Base-by-base conservation (phyloP, 345 rosid species). In the Hibiscus tridactylites region DNA sequence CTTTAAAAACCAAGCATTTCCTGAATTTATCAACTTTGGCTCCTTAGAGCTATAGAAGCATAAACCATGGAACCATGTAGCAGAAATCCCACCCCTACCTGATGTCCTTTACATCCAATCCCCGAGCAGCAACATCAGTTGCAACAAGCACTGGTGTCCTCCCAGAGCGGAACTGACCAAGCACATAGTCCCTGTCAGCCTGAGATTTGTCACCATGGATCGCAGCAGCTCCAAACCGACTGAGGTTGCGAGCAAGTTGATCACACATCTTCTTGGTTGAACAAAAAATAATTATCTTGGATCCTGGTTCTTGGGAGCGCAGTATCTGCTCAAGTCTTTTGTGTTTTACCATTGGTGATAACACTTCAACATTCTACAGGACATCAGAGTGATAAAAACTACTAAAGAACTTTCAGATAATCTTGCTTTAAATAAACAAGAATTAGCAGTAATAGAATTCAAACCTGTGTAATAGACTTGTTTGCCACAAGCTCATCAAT, bases 401-500 rank as follows among this genome's bases (percentile, higher is more conserved):
- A 15, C 13, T 3, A 72, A 24, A 65, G 24, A 61, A 59, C 16
- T n/a, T 12, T 13, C 68, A 65, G 37, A 26, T 24, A 65, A 65
- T 8, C 39, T 49, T n/a, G 19, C 8, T 66, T 15, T 0, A 21
- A 71, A 13, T 61, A 46, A 65, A 73, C 17, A 16, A 67, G 49
- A 53, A 31, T 9, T 1, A 15, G 21, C 21, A 26, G 24, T 28
- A 47, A 56, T 44, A 61, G 24, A 56, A 39, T 59, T 46, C 78
- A 76, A 61, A 92, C 99, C 97, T 95, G 99, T 47, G 97, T 92
- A 71, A 92, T 95, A 33, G 99, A 90, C 88, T 92, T 95, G 85
- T 92, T 95, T 44, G 99, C 99, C 73, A 88, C 99, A 81, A 95
- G 99, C 85, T 95, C 97, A 65, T 95, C 92, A 56, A 88, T 93